These are phyloP conservation scores for Rhodosporidiobolus sp. DNA, from an alignment of 768 basidiomycete genomes.

Conservation along the genomic window DNA sequence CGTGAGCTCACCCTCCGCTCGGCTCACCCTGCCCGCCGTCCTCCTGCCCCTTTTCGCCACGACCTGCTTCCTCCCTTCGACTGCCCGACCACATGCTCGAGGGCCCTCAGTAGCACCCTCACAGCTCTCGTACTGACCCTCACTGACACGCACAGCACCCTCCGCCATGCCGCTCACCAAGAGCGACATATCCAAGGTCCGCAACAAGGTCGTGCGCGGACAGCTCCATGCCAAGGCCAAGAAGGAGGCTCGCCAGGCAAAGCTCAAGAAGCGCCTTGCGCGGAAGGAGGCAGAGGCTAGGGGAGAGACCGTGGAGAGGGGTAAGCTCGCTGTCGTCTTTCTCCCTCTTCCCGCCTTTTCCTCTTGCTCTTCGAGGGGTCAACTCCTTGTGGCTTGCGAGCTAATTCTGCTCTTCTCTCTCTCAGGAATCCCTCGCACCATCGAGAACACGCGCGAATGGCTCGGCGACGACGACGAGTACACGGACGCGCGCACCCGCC, in stretches of 20 bases:
- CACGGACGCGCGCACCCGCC: slow-evolving; percentile 37
- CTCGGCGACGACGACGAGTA: slow-evolving; percentile 40
- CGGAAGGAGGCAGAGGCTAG: slow-evolving; percentile 77
- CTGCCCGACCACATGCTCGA: too few relatives aligned
- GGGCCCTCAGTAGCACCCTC: too few relatives aligned
- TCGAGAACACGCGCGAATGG: slow-evolving; percentile 88
- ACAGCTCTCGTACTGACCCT: too few relatives aligned
- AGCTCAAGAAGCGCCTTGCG: slow-evolving; percentile 66
- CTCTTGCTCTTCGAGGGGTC: too few relatives aligned
- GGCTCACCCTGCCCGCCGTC: too few relatives aligned
- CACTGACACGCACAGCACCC: too few relatives aligned
- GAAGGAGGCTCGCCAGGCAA: slow-evolving; percentile 37
- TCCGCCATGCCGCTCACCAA: slow-evolving; percentile 15
- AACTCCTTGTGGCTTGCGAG: too few relatives aligned
- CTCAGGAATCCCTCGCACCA: slow-evolving; percentile 54
- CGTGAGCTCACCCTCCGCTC: too few relatives aligned
- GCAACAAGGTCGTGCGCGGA: slow-evolving; percentile 40
- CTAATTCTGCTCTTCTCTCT: not conserved
- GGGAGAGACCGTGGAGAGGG: slow-evolving; percentile 71
- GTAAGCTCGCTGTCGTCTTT: slow-evolving; percentile 50
- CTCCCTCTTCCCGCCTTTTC: too few relatives aligned
- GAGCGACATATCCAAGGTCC: slow-evolving; percentile 18
- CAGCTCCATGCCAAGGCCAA: slow-evolving; percentile 34
- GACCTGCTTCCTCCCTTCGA: too few relatives aligned
- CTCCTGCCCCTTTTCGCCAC: not conserved